Conservation (phyloP, 176 grass and related monocot species). For the Areca catechu region DNA sequence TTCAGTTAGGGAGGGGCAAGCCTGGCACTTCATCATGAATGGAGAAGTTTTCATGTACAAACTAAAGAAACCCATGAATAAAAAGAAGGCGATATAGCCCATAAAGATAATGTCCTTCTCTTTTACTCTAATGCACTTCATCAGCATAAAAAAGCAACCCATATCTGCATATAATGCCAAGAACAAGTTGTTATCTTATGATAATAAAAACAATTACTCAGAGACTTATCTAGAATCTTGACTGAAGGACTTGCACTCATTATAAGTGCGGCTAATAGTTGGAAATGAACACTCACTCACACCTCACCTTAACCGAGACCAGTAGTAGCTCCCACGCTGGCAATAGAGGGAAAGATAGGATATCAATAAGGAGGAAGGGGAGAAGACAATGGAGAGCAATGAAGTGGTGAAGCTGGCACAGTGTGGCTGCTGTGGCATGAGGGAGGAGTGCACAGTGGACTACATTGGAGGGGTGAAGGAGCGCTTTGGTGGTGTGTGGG, state of each 20-base stretch:
- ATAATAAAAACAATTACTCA: constrained; percentile 15
- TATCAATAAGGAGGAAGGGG: too few relatives aligned
- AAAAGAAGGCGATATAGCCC: constrained; percentile 26
- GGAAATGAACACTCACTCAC: constrained; percentile 4
- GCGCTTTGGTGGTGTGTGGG: constrained; percentile 54
- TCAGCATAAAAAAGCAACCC: constrained; percentile 9
- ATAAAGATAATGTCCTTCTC: constrained; percentile 12
- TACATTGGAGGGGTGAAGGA: constrained; percentile 39
- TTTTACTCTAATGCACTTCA: constrained; percentile 20
- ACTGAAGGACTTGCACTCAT: not conserved
- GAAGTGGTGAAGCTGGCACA: constrained; percentile 21
- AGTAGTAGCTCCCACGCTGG: not conserved
- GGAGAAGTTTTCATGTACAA: constrained; percentile 17
- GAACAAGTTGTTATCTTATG: constrained; percentile 14
- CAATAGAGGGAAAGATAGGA: not conserved
- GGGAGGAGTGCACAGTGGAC: constrained; percentile 49
- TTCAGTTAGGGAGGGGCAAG: not conserved
- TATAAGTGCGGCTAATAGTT: constrained; percentile 3
- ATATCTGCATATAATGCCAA: constrained; percentile 13
- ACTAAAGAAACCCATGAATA: constrained; percentile 6
- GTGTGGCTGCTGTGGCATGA: constrained; percentile 48
- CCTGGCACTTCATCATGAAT: not conserved
- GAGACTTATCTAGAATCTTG: constrained; percentile 1
- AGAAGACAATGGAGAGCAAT: constrained; percentile 1
- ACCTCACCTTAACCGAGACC: not conserved